Evolutionary conservation across 768 basidiomycete species (phyloP).

Genomic region (Tulasnella sp.): DNA sequence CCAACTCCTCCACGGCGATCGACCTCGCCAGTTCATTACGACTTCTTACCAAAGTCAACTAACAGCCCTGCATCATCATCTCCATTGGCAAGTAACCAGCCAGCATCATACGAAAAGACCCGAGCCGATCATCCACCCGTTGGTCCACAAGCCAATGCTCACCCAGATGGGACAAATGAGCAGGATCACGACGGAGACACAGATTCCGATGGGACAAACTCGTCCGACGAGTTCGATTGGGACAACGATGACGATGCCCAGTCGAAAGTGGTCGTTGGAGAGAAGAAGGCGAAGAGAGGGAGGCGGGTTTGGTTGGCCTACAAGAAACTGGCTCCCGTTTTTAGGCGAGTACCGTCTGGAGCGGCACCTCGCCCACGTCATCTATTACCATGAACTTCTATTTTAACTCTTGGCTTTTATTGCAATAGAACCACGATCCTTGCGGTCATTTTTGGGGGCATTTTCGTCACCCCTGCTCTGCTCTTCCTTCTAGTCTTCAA

Average conservation of each 20-base stretch:
- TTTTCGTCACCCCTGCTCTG: conserved; percentile 59
- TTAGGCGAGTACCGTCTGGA: conserved; percentile 23
- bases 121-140: neutral
- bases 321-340: conserved; percentile 50
- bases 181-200: neutral
- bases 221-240: conserved; percentile 67
- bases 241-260: conserved; percentile 46
- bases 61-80: neutral
- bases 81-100: neutral
- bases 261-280: conserved; percentile 23
- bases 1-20: neutral
- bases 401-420: neutral
- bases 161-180: neutral
- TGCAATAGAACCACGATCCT: conserved; percentile 42
- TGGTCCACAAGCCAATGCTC: neutral
- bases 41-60: neutral
- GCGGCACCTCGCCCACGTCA: no score
- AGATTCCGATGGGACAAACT: conserved; percentile 36
- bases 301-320: conserved; percentile 53
- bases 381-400: neutral
- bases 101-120: neutral
- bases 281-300: conserved; percentile 47
- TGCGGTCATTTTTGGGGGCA: conserved; percentile 45
- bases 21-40: neutral
- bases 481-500: conserved; percentile 56